These are phyloP conservation scores for Astraeus odoratus DNA, from an alignment of 768 basidiomycete genomes.

Conservation along the genomic window DNA sequence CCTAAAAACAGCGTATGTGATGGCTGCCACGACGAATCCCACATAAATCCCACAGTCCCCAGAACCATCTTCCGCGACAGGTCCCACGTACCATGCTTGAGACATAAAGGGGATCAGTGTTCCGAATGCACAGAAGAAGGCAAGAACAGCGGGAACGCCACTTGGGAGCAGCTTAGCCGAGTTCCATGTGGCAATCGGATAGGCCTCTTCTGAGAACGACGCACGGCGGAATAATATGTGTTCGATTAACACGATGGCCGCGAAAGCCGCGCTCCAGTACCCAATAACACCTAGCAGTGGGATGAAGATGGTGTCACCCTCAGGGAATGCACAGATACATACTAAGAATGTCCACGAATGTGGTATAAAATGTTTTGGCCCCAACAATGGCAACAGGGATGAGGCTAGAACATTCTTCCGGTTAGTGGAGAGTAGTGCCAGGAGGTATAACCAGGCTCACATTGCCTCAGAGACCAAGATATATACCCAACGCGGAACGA, in stretches of 20 bases:
- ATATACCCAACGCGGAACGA: slow-evolving; percentile 41
- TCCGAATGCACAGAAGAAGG: slow-evolving; percentile 34
- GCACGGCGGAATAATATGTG: slow-evolving; percentile 37
- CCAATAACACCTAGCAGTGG: slow-evolving; percentile 32
- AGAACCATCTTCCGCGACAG: slow-evolving; percentile 36
- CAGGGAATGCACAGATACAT: slow-evolving; percentile 15
- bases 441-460: slow-evolving; percentile 20
- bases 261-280: slow-evolving; percentile 36
- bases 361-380: slow-evolving; percentile 37
- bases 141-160: slow-evolving; percentile 33
- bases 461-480: slow-evolving; percentile 39
- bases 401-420: slow-evolving; percentile 20
- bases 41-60: slow-evolving; percentile 45
- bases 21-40: slow-evolving; percentile 27
- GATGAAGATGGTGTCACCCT: neutral
- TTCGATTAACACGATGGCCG: slow-evolving; percentile 35
- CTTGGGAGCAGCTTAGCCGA: slow-evolving; percentile 30
- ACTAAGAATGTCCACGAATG: slow-evolving; percentile 38
- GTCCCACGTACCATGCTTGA: slow-evolving; percentile 46
- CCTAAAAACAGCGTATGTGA: slow-evolving; percentile 27
- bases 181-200: slow-evolving; percentile 34
- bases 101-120: slow-evolving; percentile 43
- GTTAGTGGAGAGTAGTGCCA: neutral
- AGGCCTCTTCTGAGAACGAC: slow-evolving; percentile 25
- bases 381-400: slow-evolving; percentile 43